phyloP scores from a whole-genome alignment of 1,284 basidiomycete genomes.

The Peniophora sp. region DNA sequence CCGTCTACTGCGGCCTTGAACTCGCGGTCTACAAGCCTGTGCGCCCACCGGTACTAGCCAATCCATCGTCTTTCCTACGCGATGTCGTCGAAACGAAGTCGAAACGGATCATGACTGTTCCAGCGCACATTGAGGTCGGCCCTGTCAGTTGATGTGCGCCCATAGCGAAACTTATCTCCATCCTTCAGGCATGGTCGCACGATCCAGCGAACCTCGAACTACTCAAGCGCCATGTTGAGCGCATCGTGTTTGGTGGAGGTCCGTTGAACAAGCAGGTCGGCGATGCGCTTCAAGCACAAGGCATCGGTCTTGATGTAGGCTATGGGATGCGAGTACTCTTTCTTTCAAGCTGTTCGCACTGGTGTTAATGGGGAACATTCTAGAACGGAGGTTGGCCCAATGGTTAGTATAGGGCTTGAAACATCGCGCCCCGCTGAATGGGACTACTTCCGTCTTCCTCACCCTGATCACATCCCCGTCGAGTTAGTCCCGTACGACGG shows the following conservation, averaged over 20 bases:
- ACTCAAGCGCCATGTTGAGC: not conserved
- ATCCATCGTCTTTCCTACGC: not conserved
- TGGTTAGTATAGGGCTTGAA: not conserved
- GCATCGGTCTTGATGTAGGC: not conserved
- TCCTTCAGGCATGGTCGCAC: not conserved
- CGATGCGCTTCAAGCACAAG: not conserved
- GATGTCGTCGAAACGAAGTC: not conserved
- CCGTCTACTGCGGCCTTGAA: constrained; percentile 4
- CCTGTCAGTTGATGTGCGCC: not conserved
- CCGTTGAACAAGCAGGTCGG: constrained; percentile 12
- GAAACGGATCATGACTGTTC: not conserved
- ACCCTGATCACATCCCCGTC: not conserved
- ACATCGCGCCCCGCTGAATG: constrained; percentile 3
- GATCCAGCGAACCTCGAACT: not conserved
- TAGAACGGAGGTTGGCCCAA: not conserved
- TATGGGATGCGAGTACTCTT: not conserved
- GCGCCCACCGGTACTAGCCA: not conserved
- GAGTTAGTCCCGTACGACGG: constrained; percentile 6
- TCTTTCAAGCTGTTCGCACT: not conserved
- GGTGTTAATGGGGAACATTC: not conserved
- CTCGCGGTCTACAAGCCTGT: not conserved
- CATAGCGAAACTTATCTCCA: not conserved
- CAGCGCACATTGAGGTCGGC: constrained; percentile 1
- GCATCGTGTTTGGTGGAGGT: constrained; percentile 11
- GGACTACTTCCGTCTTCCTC: constrained; percentile 7